Conservation (phyloP, 2,329 filamentous ascomycete genomes). For the Paecilomyces dactylethromorphus region DNA sequence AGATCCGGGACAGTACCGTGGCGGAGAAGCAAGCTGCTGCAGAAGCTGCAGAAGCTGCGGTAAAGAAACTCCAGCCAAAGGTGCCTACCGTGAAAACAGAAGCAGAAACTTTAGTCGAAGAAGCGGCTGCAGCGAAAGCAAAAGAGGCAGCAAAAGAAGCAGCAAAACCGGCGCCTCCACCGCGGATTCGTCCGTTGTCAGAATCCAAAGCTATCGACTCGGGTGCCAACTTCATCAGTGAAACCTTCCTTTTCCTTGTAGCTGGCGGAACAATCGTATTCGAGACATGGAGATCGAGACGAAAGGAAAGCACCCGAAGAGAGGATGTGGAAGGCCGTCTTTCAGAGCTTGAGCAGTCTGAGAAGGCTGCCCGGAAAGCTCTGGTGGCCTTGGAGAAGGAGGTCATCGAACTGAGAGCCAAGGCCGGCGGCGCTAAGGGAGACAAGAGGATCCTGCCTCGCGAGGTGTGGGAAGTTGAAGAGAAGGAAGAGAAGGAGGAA, state of each 20-base stretch:
- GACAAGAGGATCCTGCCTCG: slow-evolving; percentile 31
- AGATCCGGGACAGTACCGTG: slow-evolving; percentile 56
- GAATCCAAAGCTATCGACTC: slow-evolving; percentile 64
- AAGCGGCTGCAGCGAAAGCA: slow-evolving; percentile 39
- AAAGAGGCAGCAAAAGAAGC: slow-evolving; percentile 40
- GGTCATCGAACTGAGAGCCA: slow-evolving; percentile 33
- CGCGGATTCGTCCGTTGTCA: slow-evolving; percentile 57
- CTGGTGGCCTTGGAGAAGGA: slow-evolving; percentile 42
- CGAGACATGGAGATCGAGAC: slow-evolving; percentile 54
- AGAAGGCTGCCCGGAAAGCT: slow-evolving; percentile 33
- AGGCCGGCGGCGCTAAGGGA: slow-evolving; percentile 25
- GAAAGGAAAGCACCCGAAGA: slow-evolving; percentile 54
- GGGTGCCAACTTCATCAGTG: slow-evolving; percentile 63
- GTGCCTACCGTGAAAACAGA: slow-evolving; percentile 58
- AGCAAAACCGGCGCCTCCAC: slow-evolving; percentile 41
- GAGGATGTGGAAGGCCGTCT: slow-evolving; percentile 57
- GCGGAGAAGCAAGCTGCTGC: slow-evolving; percentile 36
- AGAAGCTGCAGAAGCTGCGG: slow-evolving; percentile 50
- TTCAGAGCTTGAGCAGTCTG: slow-evolving; percentile 49
- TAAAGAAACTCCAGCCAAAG: slow-evolving; percentile 46
- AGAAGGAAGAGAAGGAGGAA: slow-evolving; percentile 20
- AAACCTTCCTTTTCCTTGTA: slow-evolving; percentile 60
- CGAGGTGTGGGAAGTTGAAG: slow-evolving; percentile 31
- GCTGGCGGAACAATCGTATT: slow-evolving; percentile 57
- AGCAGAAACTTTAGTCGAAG: slow-evolving; percentile 51